Base-by-base conservation (phyloP, 768 basidiomycete species). In the Cystobasidium onofrii region DNA sequence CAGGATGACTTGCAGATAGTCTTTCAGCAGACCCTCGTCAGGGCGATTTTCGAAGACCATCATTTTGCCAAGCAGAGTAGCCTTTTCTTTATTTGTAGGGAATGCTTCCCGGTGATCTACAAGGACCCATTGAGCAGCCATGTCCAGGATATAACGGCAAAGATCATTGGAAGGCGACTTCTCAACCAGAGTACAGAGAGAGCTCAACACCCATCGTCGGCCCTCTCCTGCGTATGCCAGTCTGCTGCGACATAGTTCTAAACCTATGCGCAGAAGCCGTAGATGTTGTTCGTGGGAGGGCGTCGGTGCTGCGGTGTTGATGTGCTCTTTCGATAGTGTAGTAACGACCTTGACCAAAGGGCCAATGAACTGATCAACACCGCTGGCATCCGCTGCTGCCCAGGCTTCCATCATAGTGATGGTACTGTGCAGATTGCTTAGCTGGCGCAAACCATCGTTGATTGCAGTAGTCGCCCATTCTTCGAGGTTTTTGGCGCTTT, bases 31-130 rank as follows among this genome's bases (percentile, higher is more conserved):
- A 1, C 83, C 76, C n/a, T 93, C 90, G 43, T 87, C 88, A 36
- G 90, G 87, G 27, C 84, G 84, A 61, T 79, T 78, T 81, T 97
- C 93, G 77, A 80, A 80, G 34, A 75, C 75, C 6, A 86, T 85
- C 92, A 99, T 94, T 80, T 90, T 91, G 78, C 90, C 88, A 75
- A 99, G 81, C 36, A 98, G 82, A 33, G 85, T 88, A 1, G 94
- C 89, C 81, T 97, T 98, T 83, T 99, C 96, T 81, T 96, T 97
- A 86, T 90, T 88, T 0, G 90, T 90, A 7, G 94, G 94, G 80
- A 90, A 90, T 33, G 80, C 77, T 0, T 88, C 84, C 72, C 96
- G 92, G 65, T 89, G 89, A 77, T 87, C 87, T 52, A 88, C 87
- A 76, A 95, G 83, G n/a, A 91, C 89, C 94, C 95, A 98, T 29